Evolutionary conservation across 2,329 filamentous ascomycete genomes (phyloP).

Genomic region (Fusarium mexicanum): DNA sequence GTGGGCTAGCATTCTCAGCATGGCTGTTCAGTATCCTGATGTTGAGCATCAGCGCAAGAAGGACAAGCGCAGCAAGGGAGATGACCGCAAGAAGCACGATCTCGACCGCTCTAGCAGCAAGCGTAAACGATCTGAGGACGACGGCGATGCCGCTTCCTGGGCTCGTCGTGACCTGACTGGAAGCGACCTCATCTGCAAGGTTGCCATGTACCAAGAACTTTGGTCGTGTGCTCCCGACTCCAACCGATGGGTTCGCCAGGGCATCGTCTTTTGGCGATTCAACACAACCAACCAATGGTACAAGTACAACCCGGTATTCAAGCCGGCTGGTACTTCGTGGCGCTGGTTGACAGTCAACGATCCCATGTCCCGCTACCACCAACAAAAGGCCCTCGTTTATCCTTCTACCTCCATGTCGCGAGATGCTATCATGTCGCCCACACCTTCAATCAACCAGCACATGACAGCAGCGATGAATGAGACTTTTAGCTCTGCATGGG

Average conservation of each 20-base stretch:
- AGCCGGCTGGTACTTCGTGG: slow-evolving; percentile 67
- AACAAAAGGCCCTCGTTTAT: slow-evolving; percentile 57
- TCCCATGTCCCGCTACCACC: slow-evolving; percentile 67
- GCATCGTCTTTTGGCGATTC: slow-evolving; percentile 72
- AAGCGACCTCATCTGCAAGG: slow-evolving; percentile 67
- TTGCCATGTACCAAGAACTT: slow-evolving; percentile 75
- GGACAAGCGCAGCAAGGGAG: slow-evolving; percentile 50
- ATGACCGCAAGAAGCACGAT: slow-evolving; percentile 49
- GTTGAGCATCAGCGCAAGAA: slow-evolving; percentile 52
- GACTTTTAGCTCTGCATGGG: slow-evolving; percentile 62
- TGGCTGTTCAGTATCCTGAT: slow-evolving; percentile 63
- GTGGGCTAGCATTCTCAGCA: slow-evolving; percentile 68
- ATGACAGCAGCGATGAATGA: slow-evolving; percentile 66
- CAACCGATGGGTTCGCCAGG: slow-evolving; percentile 64
- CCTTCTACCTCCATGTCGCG: slow-evolving; percentile 47
- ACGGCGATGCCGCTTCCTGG: slow-evolving; percentile 54
- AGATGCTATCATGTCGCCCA: slow-evolving; percentile 64
- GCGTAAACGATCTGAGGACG: slow-evolving; percentile 54
- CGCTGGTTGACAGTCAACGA: slow-evolving; percentile 70
- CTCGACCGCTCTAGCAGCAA: slow-evolving; percentile 50
- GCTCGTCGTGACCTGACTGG: slow-evolving; percentile 55
- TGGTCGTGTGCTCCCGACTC: slow-evolving; percentile 63
- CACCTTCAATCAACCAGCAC: slow-evolving; percentile 60
- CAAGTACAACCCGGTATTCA: slow-evolving; percentile 59
- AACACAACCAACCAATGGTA: slow-evolving; percentile 62